A percentile compares a stretch with the other conserved stretches of the same genome.
Conservation (phyloP, 305 asterid genomes). For the Rubia occidens region DNA sequence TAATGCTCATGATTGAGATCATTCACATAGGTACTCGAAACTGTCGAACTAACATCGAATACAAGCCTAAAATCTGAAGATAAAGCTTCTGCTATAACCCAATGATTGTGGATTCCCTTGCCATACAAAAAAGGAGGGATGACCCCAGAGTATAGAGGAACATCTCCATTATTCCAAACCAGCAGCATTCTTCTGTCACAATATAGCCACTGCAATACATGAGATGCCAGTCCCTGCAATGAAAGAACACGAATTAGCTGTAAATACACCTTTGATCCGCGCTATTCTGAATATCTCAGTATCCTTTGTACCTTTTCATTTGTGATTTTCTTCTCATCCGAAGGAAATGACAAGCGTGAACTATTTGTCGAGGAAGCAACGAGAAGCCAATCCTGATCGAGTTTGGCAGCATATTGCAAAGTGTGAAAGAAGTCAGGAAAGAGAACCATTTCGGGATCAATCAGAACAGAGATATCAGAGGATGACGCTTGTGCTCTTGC, state of each 20-base stretch:
- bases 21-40: constrained; percentile 44
- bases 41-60: constrained; percentile 61
- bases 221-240: constrained; percentile 58
- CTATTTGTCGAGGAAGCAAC: constrained; percentile 41
- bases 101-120: constrained; percentile 62
- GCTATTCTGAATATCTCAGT: constrained; percentile 16
- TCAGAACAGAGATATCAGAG: constrained; percentile 57
- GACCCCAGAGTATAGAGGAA: constrained; percentile 78
- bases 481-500: constrained; percentile 64
- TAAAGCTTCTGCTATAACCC: constrained; percentile 76
- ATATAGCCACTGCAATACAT: constrained; percentile 16
- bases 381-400: constrained; percentile 84
- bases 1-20: constrained; percentile 20
- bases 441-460: constrained; percentile 72
- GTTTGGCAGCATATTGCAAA: constrained; percentile 55
- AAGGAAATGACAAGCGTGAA: constrained; percentile 46
- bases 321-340: constrained; percentile 33
- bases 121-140: constrained; percentile 80
- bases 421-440: constrained; percentile 54
- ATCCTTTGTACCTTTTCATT: constrained; percentile 40
- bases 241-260: constrained; percentile 22
- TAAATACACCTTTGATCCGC: constrained; percentile 11
- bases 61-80: constrained; percentile 66
- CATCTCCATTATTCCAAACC: constrained; percentile 82
- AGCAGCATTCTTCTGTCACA: constrained; percentile 53